phyloP scores from a whole-genome alignment of 805 yeast genomes.

The Cyberlindnera euphorbiiphila region DNA sequence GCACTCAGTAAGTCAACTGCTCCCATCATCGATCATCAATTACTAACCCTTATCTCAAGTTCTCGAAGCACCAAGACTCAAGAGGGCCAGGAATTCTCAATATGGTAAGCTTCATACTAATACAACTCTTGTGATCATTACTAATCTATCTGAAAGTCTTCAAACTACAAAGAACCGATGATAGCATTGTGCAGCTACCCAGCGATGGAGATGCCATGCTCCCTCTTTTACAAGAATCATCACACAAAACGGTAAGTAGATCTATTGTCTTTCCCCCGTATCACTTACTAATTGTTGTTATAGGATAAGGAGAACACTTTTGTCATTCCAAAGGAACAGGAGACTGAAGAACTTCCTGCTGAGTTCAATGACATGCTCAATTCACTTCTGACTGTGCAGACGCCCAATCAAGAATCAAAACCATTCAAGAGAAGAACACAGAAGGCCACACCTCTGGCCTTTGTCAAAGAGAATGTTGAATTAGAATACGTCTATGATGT shows the following conservation, averaged over 20 bases:
- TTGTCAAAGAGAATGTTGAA: slow-evolving; percentile 22
- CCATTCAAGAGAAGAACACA: slow-evolving; percentile 27
- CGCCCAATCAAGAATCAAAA: slow-evolving; percentile 16
- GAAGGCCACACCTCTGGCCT: slow-evolving; percentile 26
- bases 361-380: slow-evolving; percentile 75
- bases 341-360: slow-evolving; percentile 41
- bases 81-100: slow-evolving; percentile 37
- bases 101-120: slow-evolving; percentile 19
- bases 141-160: slow-evolving; percentile 29
- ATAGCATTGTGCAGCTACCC: slow-evolving; percentile 23
- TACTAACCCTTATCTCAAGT: slow-evolving; percentile 22
- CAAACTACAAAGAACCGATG: slow-evolving; percentile 46
- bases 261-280: neutral
- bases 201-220: slow-evolving; percentile 15
- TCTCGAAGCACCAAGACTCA: slow-evolving; percentile 33
- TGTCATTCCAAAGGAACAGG: slow-evolving; percentile 25
- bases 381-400: slow-evolving; percentile 45
- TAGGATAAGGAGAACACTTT: slow-evolving; percentile 27
- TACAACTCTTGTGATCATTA: slow-evolving; percentile 9
- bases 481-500: slow-evolving; percentile 92
- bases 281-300: neutral
- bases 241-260: slow-evolving; percentile 14
- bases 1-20: slow-evolving; percentile 50
- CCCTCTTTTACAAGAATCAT: slow-evolving; percentile 26
- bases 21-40: neutral